Conservation (phyloP, 306 rosid species). For the Inga leiocalycina region DNA sequence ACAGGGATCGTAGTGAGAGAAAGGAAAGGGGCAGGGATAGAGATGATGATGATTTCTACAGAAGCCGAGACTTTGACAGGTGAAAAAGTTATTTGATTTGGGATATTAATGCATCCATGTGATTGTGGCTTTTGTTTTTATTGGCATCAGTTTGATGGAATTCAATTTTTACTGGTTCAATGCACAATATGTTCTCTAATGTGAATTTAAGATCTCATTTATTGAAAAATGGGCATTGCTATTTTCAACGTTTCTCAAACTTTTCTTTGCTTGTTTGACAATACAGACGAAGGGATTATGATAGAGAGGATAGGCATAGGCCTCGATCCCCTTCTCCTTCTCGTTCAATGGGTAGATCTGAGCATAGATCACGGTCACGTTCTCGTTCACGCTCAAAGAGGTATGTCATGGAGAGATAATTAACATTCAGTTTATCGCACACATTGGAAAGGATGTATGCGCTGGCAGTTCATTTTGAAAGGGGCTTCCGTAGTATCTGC, state of each 20-base stretch:
- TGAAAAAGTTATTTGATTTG: slow-evolving; percentile 29
- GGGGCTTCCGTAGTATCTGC: neutral
- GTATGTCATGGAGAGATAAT: slow-evolving; percentile 38
- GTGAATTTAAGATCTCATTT: neutral
- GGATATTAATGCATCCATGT: slow-evolving; percentile 15
- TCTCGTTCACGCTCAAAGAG: slow-evolving; percentile 98
- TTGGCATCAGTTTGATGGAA: neutral
- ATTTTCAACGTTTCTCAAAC: neutral
- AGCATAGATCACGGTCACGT: slow-evolving; percentile 79
- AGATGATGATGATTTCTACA: slow-evolving; percentile 72
- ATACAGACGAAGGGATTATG: slow-evolving; percentile 78
- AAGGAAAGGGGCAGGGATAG: slow-evolving; percentile 78
- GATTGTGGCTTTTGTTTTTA: neutral
- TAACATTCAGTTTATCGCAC: neutral
- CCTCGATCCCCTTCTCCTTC: slow-evolving; percentile 58
- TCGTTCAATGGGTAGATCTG: slow-evolving; percentile 61
- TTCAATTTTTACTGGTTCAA: neutral
- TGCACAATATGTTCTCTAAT: neutral
- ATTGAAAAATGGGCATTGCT: neutral
- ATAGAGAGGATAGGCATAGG: slow-evolving; percentile 76
- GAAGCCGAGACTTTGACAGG: slow-evolving; percentile 79
- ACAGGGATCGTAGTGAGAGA: slow-evolving; percentile 79
- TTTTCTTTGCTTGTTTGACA: neutral
- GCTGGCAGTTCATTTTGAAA: neutral
- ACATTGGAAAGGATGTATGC: neutral